Base-by-base conservation (phyloP, 2,329 filamentous ascomycete genomes). In the Fonsecaea multimorphosa region DNA sequence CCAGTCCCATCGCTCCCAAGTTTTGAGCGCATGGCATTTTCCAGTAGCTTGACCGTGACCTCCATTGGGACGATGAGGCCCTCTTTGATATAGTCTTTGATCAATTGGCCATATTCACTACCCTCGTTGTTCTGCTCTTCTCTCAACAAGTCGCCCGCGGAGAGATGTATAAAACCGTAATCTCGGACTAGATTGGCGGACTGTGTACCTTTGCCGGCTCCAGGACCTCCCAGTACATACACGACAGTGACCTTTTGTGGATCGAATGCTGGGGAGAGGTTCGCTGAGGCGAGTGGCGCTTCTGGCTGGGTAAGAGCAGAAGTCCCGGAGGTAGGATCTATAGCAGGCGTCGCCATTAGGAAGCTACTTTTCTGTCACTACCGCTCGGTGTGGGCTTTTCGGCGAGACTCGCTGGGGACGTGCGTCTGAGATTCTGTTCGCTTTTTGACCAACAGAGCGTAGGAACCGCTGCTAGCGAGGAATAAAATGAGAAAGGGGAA, bases 61-160 rank as follows among this genome's bases (percentile, higher is more conserved):
- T 98, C 94, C 92, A 97, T 96, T n/a, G 95, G 95, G 70, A 99
- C 95, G 78, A 99, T 99, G 73, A 88, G 88, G 66, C 95, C 95
- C 77, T 99, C 90, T 76, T 90, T 91, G 84, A 99, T 99, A 82
- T 95, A 93, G 73, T 90, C 86, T 77, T 90, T 90, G 85, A 99
- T 99, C 81, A 98, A 85, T 71, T 93, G 87, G 77, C 95, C 95
- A 78, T 96, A 98, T 79, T 97, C 85, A 70, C 89, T 92, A 64
- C 92, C 93, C 0, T 87, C 85, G 3, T 94, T 91, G 75, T 94
- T 85, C 81, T 98, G 95, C 82, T 99, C 95, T 69, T 92, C 93
- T 67, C 95, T 91, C 69, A 99, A 86, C 53, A 99, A 85, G 78
- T 99, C 95, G 64, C 95, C 95, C 0, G 95, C 95, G 3, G 91